Conservation (phyloP, 495 filamentous ascomycete species). For the Tuber umbilicatum region DNA sequence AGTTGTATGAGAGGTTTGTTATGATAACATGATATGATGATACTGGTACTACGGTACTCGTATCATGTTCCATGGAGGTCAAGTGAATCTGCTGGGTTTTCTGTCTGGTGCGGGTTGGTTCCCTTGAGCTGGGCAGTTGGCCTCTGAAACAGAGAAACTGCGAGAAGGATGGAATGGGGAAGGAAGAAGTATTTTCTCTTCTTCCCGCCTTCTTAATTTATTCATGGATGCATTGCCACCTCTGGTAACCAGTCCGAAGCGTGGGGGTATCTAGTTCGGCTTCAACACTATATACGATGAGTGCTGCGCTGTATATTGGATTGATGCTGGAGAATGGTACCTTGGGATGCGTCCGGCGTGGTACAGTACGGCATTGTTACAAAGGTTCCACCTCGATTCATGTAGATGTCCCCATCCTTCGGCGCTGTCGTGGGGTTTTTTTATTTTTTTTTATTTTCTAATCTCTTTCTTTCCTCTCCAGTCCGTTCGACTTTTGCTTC, state of each 20-base stretch:
- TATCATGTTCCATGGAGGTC: background rate
- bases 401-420: background rate
- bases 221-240: slow-evolving; percentile 1
- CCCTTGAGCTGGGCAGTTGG: background rate
- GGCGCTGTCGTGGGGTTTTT: background rate
- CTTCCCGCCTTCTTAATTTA: slow-evolving; percentile 1
- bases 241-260: background rate
- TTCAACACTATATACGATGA: background rate
- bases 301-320: background rate
- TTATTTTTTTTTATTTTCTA: background rate
- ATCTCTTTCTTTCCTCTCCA: background rate
- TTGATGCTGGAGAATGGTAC: slow-evolving; percentile 3
- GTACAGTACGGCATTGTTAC: background rate
- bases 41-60: background rate
- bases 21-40: background rate
- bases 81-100: background rate
- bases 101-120: background rate
- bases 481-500: background rate
- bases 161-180: background rate
- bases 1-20: background rate
- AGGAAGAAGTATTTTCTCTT: background rate
- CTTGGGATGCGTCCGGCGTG: background rate
- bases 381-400: background rate
- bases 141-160: background rate
- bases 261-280: background rate